Percentiles rank a stretch among this genome's conserved stretches.
Conservation (phyloP, 2,329 filamentous ascomycete genomes). For the Thielaviopsis euricoi region DNA sequence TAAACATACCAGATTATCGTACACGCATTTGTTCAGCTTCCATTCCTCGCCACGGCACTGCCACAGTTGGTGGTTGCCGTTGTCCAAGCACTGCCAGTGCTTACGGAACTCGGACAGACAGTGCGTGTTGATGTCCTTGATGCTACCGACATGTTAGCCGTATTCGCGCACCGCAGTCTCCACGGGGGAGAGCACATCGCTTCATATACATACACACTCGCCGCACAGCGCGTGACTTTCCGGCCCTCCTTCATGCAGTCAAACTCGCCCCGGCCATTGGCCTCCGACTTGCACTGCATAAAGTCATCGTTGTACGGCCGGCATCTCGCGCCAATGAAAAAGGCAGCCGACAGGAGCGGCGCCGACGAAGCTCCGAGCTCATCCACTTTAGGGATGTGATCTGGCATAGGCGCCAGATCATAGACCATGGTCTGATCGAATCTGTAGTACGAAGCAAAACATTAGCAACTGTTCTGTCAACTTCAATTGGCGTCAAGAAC, state of each 20-base stretch:
- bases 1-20: slow-evolving; percentile 74
- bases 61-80: slow-evolving; percentile 96
- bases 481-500: too few relatives aligned
- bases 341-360: slow-evolving; percentile 77
- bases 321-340: slow-evolving; percentile 95
- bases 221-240: slow-evolving; percentile 89
- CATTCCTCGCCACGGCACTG: slow-evolving; percentile 81
- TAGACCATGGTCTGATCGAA: slow-evolving; percentile 89
- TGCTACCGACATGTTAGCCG: slow-evolving; percentile 30
- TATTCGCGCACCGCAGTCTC: neutral
- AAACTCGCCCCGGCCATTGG: slow-evolving; percentile 76
- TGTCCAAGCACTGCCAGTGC: slow-evolving; percentile 91
- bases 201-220: slow-evolving; percentile 65
- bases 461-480: slow-evolving; percentile 14
- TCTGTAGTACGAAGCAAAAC: slow-evolving; percentile 30
- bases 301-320: slow-evolving; percentile 94
- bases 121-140: slow-evolving; percentile 91
- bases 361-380: slow-evolving; percentile 90
- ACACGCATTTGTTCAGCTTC: slow-evolving; percentile 88
- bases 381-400: slow-evolving; percentile 78
- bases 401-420: slow-evolving; percentile 90
- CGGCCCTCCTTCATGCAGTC: slow-evolving; percentile 94
- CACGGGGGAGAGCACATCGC: neutral
- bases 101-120: slow-evolving; percentile 80
- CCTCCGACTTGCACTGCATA: slow-evolving; percentile 98